Conservation (phyloP, 495 filamentous ascomycete genomes). For the Aspergillus taichungensis region DNA sequence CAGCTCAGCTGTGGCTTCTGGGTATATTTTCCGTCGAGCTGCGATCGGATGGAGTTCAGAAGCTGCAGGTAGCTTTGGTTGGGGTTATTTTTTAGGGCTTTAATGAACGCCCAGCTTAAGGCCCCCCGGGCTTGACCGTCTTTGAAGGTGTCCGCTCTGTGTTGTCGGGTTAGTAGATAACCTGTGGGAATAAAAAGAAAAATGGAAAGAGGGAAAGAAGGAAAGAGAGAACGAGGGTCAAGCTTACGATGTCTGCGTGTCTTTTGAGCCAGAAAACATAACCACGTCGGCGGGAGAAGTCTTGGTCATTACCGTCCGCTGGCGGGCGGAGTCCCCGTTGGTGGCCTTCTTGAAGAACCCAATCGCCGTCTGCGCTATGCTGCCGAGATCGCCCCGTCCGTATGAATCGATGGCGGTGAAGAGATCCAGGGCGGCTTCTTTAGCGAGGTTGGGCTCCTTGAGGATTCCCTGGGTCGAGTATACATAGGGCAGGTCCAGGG, state of each 20-base stretch:
- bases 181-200: neutral
- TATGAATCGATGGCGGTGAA: slow-evolving; percentile 82
- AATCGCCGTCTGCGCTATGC: slow-evolving; percentile 70
- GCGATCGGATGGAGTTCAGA: slow-evolving; percentile 86
- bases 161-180: neutral
- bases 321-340: slow-evolving; percentile 65
- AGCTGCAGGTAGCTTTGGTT: slow-evolving; percentile 95
- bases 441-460: slow-evolving; percentile 96
- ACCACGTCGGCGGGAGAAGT: slow-evolving; percentile 93
- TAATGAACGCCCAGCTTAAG: slow-evolving; percentile 96
- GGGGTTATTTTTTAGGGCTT: slow-evolving; percentile 82
- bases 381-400: slow-evolving; percentile 73
- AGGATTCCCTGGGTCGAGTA: slow-evolving; percentile 92
- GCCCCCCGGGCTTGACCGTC: slow-evolving; percentile 85
- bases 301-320: slow-evolving; percentile 74
- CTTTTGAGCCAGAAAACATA: slow-evolving; percentile 96
- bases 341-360: slow-evolving; percentile 91
- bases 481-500: slow-evolving; percentile 91
- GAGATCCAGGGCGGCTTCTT: slow-evolving; percentile 89
- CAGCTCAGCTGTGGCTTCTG: slow-evolving; percentile 97
- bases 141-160: slow-evolving; percentile 37
- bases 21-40: slow-evolving; percentile 80
- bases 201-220: neutral
- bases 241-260: slow-evolving; percentile 68
- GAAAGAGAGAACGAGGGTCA: neutral